Conservation (phyloP, 2,329 filamentous ascomycete genomes). For the Pseudofabraea citricarpa region DNA sequence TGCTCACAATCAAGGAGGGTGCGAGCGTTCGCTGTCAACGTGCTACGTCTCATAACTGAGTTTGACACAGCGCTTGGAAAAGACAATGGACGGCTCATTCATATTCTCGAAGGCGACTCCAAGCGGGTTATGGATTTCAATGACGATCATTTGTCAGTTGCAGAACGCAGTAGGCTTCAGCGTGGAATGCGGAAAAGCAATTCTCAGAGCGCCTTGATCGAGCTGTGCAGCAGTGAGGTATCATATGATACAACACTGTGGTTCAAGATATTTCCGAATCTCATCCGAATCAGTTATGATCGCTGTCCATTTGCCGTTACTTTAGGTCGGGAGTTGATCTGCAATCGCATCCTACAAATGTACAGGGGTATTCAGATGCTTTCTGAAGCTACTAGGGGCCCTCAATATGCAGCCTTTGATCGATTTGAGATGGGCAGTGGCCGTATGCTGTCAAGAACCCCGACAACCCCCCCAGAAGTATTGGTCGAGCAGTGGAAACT, state of each 20-base stretch:
- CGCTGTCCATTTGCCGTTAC: constrained; percentile 89
- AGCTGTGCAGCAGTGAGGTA: constrained; percentile 91
- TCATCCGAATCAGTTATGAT: constrained; percentile 86
- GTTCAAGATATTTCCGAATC: constrained; percentile 97
- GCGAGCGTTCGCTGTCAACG: constrained; percentile 84
- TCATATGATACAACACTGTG: constrained; percentile 92
- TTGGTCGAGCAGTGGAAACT: constrained; percentile 97
- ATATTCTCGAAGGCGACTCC: constrained; percentile 87
- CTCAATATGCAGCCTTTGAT: constrained; percentile 51
- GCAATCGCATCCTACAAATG: constrained; percentile 88
- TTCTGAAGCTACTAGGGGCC: constrained; percentile 66
- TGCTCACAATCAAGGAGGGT: constrained; percentile 93
- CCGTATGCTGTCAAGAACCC: constrained; percentile 41
- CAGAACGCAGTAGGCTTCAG: constrained; percentile 87
- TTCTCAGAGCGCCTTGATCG: constrained; percentile 79
- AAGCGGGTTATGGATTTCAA: constrained; percentile 87
- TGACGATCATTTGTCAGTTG: constrained; percentile 84
- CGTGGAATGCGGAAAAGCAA: constrained; percentile 83
- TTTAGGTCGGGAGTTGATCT: constrained; percentile 85
- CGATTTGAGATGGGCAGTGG: constrained; percentile 47
- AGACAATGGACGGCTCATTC: constrained; percentile 70
- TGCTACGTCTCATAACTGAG: constrained; percentile 85
- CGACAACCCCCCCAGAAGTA: constrained; percentile 74
- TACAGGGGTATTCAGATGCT: constrained; percentile 77
- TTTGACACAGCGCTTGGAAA: constrained; percentile 88